Base-by-base conservation (phyloP, 2,329 filamentous ascomycete genomes). In the Cercospora nicotianae region DNA sequence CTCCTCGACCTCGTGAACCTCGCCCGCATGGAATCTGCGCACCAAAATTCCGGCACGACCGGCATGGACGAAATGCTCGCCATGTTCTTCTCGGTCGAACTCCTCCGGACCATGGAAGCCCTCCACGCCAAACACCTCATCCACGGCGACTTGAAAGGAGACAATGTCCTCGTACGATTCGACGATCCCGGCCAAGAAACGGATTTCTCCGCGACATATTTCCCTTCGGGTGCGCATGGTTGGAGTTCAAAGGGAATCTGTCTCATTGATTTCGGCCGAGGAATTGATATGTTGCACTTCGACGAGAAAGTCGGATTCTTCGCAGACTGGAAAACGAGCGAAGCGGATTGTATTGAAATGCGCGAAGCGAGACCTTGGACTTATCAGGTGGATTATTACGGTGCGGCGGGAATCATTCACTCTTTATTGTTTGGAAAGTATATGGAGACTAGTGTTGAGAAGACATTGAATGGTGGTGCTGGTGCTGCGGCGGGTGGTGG, bases 301-400 rank as follows among this genome's bases (percentile, higher is more conserved):
- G 80, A 81, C 3, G 85, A 89, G 0, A 87, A 90, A 51, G 92
- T 94, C 10, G 89, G 90, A 72, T 99, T 99, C 83, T 88, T 98
- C 68, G 95, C 94, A 0, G 95, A 99, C 81, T 99, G 95, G 95
- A 91, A 95, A 79, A 93, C 92, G 0, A 88, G 87, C 16, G 86
- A 91, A 26, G 90, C 93, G 63, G 95, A 99, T 80, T 99, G 95
- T 79, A 90, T 92, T 18, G 95, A 99, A 83, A 97, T 98, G 87
- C 90, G 94, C 58, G 94, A 99, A 81, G 87, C 93, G 66, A 87
- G 94, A 0, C 93, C 94, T 0, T 99, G 95, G 95, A 98, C 94
- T 1, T 97, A 93, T 83, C 95, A 99, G 79, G 92, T 97, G 72
- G 95, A 99, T 82, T 96, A 98, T 75, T 92, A 96, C 79, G 95